These are phyloP conservation scores for Trichomonas gallinae DNA, from an alignment of 208 protist genomes.

Conservation along the genomic window DNA sequence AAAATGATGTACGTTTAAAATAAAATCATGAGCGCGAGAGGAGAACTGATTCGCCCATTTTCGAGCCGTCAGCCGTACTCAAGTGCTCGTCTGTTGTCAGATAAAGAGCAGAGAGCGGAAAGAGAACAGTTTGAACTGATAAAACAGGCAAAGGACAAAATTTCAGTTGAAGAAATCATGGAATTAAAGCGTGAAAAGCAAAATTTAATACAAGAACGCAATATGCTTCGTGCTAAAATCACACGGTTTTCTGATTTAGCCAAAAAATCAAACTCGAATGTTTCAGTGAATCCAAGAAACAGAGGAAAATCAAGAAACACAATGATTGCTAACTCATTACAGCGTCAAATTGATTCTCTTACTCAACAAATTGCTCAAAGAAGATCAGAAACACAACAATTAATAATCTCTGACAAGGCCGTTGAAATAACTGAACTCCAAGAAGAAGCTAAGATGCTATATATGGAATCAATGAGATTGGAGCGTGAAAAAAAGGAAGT, in stretches of 20 bases:
- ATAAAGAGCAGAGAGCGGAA: not conserved
- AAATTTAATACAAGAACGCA: not conserved
- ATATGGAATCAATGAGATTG: not conserved
- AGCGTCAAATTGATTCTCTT: not conserved
- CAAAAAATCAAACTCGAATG: not conserved
- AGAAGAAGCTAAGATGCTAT: conserved; percentile 5
- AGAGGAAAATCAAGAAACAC: not conserved
- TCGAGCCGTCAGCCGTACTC: not conserved
- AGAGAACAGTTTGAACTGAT: not conserved
- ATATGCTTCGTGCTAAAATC: not conserved
- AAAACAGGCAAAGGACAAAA: not conserved
- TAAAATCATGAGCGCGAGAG: not conserved
- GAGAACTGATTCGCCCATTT: not conserved
- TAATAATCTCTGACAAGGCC: not conserved
- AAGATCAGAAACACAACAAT: not conserved
- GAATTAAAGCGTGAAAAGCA: not conserved
- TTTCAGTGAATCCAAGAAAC: not conserved
- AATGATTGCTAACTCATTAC: not conserved
- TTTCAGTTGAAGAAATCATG: not conserved
- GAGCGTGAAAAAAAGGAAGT: not conserved
- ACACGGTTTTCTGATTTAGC: not conserved
- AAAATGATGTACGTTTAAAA: not conserved
- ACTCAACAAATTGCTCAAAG: not conserved
- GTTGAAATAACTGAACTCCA: not conserved
- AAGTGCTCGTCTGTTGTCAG: not conserved